Evolutionary conservation across 148 eudicot genomes (phyloP), one percentile per base, ranked within the genome.

Genomic region (Oxyria digyna): DNA sequence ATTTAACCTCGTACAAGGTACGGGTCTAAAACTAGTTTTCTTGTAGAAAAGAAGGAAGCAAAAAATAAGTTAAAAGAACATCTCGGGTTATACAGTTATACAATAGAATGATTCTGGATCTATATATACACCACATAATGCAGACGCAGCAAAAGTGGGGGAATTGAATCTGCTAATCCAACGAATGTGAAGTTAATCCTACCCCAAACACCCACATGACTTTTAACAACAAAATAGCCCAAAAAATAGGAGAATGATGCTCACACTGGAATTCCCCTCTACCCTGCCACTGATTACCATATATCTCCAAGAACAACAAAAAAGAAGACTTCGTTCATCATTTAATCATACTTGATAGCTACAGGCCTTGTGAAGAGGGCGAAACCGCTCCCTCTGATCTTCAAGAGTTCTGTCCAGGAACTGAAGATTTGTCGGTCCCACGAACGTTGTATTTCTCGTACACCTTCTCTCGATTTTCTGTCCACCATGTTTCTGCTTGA

Each of bases 401-500:
- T 14, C 85, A 81, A n/a, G 84, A 86, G n/a, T 81, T 74, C 74
- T 84, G 89, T 37, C 89, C 86, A 13, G 88, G 75, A 65, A 85
- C 87, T 15, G 93, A 87, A 43, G 89, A 74, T 81, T 88, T 88
- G 79, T 87, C 88, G 1, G 90, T 81, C 15, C 91, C 93, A 15
- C 94, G 80, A 17, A 92, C 93, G 72, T 91, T 89, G 78, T 91
- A 92, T 69, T 72, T 85, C 71, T 92, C 96, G 11, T 92, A 89
- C 49, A 92, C 96, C 75, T 78, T 89, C 69, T 89, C 97, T 6
- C 97, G 96, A 55, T 92, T 92, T 77, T 89, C 97, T 4, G 97
- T 85, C 97, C 97, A 92, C 97, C 97, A 92, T 33, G 87, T 87
- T 81, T 92, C 94, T 6, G 96, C 97, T 79, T 92, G 97, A 75